Percentiles rank a stretch among this genome's conserved stretches.
These are phyloP conservation scores for Galerina marginata DNA, from an alignment of 768 basidiomycete species.

Conservation along the genomic window DNA sequence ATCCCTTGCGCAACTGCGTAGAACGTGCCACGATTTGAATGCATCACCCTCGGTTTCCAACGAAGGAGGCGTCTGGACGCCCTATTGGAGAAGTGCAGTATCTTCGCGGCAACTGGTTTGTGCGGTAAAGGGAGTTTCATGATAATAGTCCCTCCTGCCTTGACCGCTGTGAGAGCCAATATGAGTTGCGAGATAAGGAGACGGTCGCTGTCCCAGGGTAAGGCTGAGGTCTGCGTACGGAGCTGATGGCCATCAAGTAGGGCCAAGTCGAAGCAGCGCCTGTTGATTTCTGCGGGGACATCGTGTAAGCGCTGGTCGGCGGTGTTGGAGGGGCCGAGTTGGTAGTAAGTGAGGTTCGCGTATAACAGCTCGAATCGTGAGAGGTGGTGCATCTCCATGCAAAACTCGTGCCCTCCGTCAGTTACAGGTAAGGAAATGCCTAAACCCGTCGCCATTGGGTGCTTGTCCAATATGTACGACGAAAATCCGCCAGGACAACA, in stretches of 20 bases:
- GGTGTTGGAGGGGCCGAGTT: not conserved
- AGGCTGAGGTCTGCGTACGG: not conserved
- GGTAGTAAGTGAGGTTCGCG: conserved; percentile 5
- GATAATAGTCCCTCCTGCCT: conserved; percentile 9
- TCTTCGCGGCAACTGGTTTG: conserved; percentile 1
- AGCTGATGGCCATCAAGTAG: conserved; percentile 15
- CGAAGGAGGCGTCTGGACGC: not conserved
- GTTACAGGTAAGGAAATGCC: conserved; percentile 10
- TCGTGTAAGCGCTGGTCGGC: not conserved
- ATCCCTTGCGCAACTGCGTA: conserved; percentile 10
- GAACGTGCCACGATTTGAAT: conserved; percentile 9
- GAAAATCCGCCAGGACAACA: conserved; percentile 17
- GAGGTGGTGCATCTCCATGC: not conserved
- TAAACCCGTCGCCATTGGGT: not conserved
- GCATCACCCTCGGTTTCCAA: conserved; percentile 9
- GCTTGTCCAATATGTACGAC: conserved; percentile 7
- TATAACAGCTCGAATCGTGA: not conserved
- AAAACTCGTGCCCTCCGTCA: conserved; percentile 11
- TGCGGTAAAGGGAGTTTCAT: conserved; percentile 11
- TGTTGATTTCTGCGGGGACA: not conserved
- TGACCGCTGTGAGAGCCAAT: conserved; percentile 5
- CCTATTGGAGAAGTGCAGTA: not conserved
- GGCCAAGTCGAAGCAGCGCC: not conserved
- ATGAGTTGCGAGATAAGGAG: conserved; percentile 14
- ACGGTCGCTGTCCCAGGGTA: conserved; percentile 10